Conservation (phyloP, 2,329 filamentous ascomycete genomes). For the Phialophora verrucosa region DNA sequence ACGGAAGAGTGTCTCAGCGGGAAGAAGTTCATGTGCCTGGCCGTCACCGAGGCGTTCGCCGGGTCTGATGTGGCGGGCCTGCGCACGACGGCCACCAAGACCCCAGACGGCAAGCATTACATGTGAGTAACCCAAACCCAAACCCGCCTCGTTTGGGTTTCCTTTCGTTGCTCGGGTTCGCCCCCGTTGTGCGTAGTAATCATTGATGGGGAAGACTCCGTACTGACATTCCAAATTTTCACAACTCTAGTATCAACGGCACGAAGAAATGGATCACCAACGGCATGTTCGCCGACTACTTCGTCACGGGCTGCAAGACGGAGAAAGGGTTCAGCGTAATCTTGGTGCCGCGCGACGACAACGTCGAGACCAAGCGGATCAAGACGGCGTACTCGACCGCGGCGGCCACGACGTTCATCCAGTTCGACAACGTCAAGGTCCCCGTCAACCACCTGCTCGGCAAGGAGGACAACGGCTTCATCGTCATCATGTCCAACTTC, state of each 20-base stretch:
- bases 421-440: slow-evolving; percentile 75
- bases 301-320: slow-evolving; percentile 74
- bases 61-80: slow-evolving; percentile 77
- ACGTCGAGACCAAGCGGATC: slow-evolving; percentile 71
- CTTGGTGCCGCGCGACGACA: slow-evolving; percentile 70
- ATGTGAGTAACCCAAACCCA: slow-evolving; percentile 41
- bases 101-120: slow-evolving; percentile 68
- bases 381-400: slow-evolving; percentile 69
- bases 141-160: not conserved
- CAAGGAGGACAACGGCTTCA: slow-evolving; percentile 72
- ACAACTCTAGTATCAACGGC: slow-evolving; percentile 47
- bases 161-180: too few relatives aligned
- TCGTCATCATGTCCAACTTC: slow-evolving; percentile 78
- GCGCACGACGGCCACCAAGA: slow-evolving; percentile 68
- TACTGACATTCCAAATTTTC: not conserved
- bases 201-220: not conserved
- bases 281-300: slow-evolving; percentile 72
- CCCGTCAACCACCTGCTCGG: slow-evolving; percentile 73
- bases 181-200: too few relatives aligned
- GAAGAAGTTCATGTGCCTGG: slow-evolving; percentile 72
- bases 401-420: slow-evolving; percentile 75
- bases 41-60: slow-evolving; percentile 77
- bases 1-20: slow-evolving; percentile 71
- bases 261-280: slow-evolving; percentile 83
- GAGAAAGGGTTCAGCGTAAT: slow-evolving; percentile 70